Evolutionary conservation across 2,329 filamentous ascomycete species (phyloP).

Genomic region (Fusarium longipes): DNA sequence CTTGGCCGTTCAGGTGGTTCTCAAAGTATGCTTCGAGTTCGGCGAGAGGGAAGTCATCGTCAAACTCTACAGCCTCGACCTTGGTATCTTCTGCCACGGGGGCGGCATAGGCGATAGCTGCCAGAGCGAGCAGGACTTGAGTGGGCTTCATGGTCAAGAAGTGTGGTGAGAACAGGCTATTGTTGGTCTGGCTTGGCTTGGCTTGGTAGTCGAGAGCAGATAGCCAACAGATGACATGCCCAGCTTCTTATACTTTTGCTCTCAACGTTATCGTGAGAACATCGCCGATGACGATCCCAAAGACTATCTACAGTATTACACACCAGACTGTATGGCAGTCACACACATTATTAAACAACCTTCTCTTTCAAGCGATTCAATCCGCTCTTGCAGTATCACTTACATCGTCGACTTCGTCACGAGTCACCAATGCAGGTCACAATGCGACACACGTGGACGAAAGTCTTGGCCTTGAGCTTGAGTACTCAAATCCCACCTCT

Average conservation of each 20-base stretch:
- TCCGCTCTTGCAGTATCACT: background rate
- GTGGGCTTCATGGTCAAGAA: background rate
- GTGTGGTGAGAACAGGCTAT: too few relatives aligned
- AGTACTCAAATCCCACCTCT: background rate
- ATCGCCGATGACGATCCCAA: rapidly evolving
- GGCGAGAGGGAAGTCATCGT: background rate
- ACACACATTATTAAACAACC: background rate
- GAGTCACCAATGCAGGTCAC: background rate
- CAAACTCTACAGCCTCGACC: background rate
- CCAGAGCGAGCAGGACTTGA: conserved; percentile 1
- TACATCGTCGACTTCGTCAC: background rate
- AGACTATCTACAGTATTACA: background rate
- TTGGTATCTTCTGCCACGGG: background rate
- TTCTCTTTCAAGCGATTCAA: background rate
- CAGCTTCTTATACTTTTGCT: background rate
- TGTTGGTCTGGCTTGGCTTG: background rate
- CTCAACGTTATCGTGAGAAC: rapidly evolving
- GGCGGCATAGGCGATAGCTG: background rate
- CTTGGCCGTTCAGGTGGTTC: background rate
- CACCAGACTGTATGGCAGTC: too few relatives aligned
- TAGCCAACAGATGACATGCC: rapidly evolving
- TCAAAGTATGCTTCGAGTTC: background rate
- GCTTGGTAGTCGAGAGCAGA: background rate
- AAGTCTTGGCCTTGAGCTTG: background rate
- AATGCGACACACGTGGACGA: background rate